phyloP scores from a whole-genome alignment of 2,329 filamentous ascomycete species.

The Pseudogymnoascus pannorum region DNA sequence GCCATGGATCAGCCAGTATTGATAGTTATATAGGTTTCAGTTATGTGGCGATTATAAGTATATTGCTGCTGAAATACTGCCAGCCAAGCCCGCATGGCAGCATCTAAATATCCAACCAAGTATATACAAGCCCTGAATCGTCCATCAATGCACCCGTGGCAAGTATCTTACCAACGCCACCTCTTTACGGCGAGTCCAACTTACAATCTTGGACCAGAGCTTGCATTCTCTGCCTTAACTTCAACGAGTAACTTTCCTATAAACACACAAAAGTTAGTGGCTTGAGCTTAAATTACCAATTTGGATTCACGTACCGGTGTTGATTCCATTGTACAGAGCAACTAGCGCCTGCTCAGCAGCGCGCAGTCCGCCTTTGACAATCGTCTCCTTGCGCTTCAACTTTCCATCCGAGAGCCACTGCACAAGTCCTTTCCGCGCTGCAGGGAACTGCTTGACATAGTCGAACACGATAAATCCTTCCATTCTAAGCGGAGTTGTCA shows the following conservation, averaged over 20 bases:
- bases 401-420: conserved; percentile 66
- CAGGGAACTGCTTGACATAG: conserved; percentile 48
- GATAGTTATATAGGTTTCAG: background rate
- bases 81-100: background rate
- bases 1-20: background rate
- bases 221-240: conserved; percentile 35
- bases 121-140: background rate
- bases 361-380: conserved; percentile 61
- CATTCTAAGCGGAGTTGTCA: conserved; percentile 40
- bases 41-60: background rate
- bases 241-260: conserved; percentile 48
- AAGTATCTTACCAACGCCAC: background rate
- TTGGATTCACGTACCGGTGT: conserved; percentile 48
- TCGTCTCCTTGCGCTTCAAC: conserved; percentile 63
- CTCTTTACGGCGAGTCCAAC: background rate
- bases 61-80: background rate
- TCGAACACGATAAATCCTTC: conserved; percentile 71
- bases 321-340: conserved; percentile 59
- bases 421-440: conserved; percentile 53
- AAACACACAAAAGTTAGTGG: background rate
- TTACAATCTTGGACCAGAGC: conserved; percentile 28
- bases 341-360: conserved; percentile 56
- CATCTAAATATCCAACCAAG: background rate
- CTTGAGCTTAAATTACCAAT: background rate
- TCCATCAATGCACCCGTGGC: background rate